Conservation (phyloP, 1,284 basidiomycete genomes). For the Wolfiporia cocos region DNA sequence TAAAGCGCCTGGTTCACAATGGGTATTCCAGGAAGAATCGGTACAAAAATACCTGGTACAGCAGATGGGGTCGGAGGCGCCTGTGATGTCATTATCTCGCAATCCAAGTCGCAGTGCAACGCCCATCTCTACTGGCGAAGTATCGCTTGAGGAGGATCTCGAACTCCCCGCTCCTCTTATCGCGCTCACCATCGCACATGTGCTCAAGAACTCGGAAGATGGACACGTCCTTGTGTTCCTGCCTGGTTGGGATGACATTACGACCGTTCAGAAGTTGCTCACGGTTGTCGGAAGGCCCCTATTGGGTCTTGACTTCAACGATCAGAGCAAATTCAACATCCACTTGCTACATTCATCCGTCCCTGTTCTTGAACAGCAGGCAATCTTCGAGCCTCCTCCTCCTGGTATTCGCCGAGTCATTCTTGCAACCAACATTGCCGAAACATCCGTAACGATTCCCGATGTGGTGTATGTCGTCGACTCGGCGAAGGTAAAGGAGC, state of each 20-base stretch:
- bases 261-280: slow-evolving; percentile 68
- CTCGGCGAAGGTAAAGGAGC: slow-evolving; percentile 85
- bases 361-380: slow-evolving; percentile 86
- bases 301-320: slow-evolving; percentile 57
- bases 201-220: slow-evolving; percentile 69
- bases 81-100: slow-evolving; percentile 6
- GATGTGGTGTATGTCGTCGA: slow-evolving; percentile 96
- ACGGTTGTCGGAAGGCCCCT: slow-evolving; percentile 42
- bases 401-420: slow-evolving; percentile 82
- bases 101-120: neutral
- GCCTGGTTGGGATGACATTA: slow-evolving; percentile 92
- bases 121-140: neutral
- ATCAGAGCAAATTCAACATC: slow-evolving; percentile 61
- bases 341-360: slow-evolving; percentile 91
- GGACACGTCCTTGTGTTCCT: slow-evolving; percentile 93
- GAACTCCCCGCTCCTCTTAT: slow-evolving; percentile 84
- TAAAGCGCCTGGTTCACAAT: slow-evolving; percentile 31
- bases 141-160: slow-evolving; percentile 23
- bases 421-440: slow-evolving; percentile 93
- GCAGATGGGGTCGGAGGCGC: slow-evolving; percentile 50
- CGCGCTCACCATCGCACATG: slow-evolving; percentile 78
- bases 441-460: slow-evolving; percentile 94
- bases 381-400: slow-evolving; percentile 82
- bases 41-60: slow-evolving; percentile 74
- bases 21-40: slow-evolving; percentile 75